Percentiles rank a stretch among this genome's conserved stretches.
Evolutionary conservation across 78 protist genomes (phyloP).

Genomic region (Bigelowiella natans): DNA sequence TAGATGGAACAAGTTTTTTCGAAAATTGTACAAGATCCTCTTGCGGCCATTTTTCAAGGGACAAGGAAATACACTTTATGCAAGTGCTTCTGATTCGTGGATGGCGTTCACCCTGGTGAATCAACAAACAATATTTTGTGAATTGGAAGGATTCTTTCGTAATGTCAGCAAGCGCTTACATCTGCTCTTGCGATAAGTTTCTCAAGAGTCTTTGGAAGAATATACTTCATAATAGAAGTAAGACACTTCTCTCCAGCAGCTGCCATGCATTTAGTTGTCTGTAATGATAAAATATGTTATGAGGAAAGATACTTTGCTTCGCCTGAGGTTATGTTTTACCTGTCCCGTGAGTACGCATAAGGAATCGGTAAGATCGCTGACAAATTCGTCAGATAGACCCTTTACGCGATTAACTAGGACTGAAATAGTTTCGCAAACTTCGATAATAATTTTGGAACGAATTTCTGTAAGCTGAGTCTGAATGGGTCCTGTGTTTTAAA

Average conservation of each 20-base stretch:
- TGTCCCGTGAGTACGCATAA: not conserved
- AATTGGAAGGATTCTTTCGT: not conserved
- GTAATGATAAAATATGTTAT: not conserved
- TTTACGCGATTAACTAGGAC: not conserved
- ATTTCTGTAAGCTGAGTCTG: not conserved
- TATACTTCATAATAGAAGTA: not conserved
- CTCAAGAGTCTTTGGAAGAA: not conserved
- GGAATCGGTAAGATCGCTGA: not conserved
- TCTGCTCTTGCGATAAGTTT: not conserved
- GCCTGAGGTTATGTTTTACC: too few species aligned
- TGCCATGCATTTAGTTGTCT: not conserved
- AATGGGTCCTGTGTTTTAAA: not conserved
- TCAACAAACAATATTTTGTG: not conserved
- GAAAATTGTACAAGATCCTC: not conserved
- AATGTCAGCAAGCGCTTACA: too few species aligned
- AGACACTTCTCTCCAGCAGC: not conserved
- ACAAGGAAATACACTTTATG: not conserved
- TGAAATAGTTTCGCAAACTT: not conserved
- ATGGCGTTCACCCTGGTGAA: not conserved
- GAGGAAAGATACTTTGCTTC: not conserved
- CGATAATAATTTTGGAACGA: not conserved
- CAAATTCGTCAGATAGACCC: not conserved
- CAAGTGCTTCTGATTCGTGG: not conserved
- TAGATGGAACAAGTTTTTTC: not conserved
- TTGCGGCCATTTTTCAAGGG: not conserved